Percentiles rank a stretch among this genome's conserved stretches.
These are phyloP conservation scores for Metarhizium guizhouense DNA, from an alignment of 2,329 filamentous ascomycete species.

Conservation along the genomic window DNA sequence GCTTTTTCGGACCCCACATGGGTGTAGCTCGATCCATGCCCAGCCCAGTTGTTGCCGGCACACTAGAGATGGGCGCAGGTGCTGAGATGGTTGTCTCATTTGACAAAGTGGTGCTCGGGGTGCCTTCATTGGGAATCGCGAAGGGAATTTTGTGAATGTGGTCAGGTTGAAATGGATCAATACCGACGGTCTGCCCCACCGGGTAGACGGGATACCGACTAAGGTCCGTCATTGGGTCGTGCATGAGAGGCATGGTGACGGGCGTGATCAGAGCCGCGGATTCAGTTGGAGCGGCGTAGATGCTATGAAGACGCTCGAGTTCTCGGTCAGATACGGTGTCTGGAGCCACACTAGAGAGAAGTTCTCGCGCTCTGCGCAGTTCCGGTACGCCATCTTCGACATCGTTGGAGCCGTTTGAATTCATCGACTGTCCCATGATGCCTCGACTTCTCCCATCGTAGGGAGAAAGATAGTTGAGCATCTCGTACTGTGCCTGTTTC, in stretches of 20 bases:
- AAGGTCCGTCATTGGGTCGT: conserved; percentile 47
- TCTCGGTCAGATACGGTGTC: conserved; percentile 45
- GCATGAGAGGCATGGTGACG: conserved; percentile 36
- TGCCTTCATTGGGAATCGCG: conserved; percentile 53
- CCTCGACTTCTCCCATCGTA: conserved; percentile 30
- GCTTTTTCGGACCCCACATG: conserved; percentile 53
- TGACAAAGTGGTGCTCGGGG: conserved; percentile 23
- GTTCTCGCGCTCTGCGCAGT: conserved; percentile 47
- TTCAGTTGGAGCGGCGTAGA: conserved; percentile 45
- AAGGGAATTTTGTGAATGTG: conserved; percentile 94
- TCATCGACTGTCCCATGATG: conserved; percentile 23
- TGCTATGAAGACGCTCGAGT: conserved; percentile 45
- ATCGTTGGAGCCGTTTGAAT: conserved; percentile 30
- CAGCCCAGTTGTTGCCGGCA: conserved; percentile 8
- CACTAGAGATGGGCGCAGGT: conserved; percentile 10
- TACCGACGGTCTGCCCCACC: conserved; percentile 81
- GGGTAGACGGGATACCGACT: conserved; percentile 70
- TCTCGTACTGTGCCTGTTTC: conserved; percentile 47
- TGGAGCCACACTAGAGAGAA: conserved; percentile 43
- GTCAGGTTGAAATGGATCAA: conserved; percentile 89
- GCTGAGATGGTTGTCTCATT: conserved; percentile 21
- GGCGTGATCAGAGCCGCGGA: conserved; percentile 36
- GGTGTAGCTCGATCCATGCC: conserved; percentile 30
- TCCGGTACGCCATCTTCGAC: conserved; percentile 43
- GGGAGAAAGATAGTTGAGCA: conserved; percentile 46